Base-by-base conservation (phyloP, 2,329 filamentous ascomycete species). In the Colletotrichum nymphaeae region DNA sequence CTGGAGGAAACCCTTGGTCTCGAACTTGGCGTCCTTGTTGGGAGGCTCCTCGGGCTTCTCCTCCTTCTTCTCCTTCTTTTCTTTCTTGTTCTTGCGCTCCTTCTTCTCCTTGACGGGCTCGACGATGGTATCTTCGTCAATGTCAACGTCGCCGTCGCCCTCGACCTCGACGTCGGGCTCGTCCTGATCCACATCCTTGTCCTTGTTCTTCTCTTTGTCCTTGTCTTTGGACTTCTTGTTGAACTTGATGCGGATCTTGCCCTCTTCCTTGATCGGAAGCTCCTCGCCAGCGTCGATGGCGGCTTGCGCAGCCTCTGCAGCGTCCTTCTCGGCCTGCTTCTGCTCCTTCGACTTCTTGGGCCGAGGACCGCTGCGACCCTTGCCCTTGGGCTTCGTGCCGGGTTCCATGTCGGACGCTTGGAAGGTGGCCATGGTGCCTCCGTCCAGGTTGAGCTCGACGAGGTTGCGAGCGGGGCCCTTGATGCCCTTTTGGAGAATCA, bases 1-100 rank as follows among this genome's bases (percentile, higher is more conserved):
- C 82, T 97, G 95, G 79, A 97, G 95, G 85, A 97, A 99, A 22
- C 94, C 95, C 81, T 98, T 97, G 63, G 95, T 97, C 76, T 94
- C 92, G 83, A 94, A 97, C 73, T 89, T 89, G 73, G 90, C 88
- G 73, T 92, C 89, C 26, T 90, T 87, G 4, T 89, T 88, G 49
- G 86, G 84, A 9, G 85, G 82, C 32, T 88, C 86, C 69, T 88
- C 87, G 56, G 82, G 82, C 80, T 85, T 88, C 67, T 83, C 79
- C 69, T 84, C 81, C 52, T 83, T 83, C 77, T 87, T 84, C 55
- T 82, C 80, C 78, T 86, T 86, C 77, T 85, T 84, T 71, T 83
- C 76, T 62, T 81, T 79, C 76, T 78, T 76, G 68, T 89, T 88
- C 76, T 89, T 87, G 8, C 83, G 83, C 74, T 88, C 85, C 77